phyloP scores from a whole-genome alignment of 192 early-diverging fungal species.

The Coemansia sp. region DNA sequence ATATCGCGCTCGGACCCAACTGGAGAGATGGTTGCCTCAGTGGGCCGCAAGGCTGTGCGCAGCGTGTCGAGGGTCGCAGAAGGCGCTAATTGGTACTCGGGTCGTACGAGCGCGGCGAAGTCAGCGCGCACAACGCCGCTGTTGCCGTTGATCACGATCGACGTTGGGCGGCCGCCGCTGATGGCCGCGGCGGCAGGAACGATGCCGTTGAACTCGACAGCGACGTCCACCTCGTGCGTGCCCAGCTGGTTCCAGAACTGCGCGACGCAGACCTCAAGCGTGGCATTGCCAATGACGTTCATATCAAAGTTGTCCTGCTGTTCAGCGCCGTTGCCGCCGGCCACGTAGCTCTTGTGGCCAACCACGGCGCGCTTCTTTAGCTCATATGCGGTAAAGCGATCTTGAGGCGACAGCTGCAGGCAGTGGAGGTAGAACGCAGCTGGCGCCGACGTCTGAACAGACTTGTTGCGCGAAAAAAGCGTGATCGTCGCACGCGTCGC shows the following conservation, averaged over 20 bases:
- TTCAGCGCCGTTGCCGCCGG: constrained; percentile 59
- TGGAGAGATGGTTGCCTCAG: constrained; percentile 60
- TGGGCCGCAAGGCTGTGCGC: constrained; percentile 66
- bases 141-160: constrained; percentile 46
- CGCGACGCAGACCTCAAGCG: constrained; percentile 78
- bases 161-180: constrained; percentile 11
- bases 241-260: constrained; percentile 88
- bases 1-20: constrained; percentile 67
- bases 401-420: constrained; percentile 71
- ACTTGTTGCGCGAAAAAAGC: constrained; percentile 29
- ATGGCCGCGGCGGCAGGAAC: constrained; percentile 41
- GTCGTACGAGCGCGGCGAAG: constrained; percentile 64
- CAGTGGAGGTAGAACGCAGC: constrained; percentile 68
- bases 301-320: constrained; percentile 55
- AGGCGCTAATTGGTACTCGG: constrained; percentile 64
- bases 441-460: constrained; percentile 47
- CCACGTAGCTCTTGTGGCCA: constrained; percentile 60
- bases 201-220: constrained; percentile 79
- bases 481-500: constrained; percentile 71
- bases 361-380: constrained; percentile 57
- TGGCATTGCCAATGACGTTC: constrained; percentile 64
- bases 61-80: constrained; percentile 58
- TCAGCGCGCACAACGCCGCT: constrained; percentile 67
- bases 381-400: constrained; percentile 61
- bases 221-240: constrained; percentile 63